These are phyloP conservation scores for Suhomyces bokatorum DNA, from an alignment of 1,139 yeast species.

Conservation along the genomic window DNA sequence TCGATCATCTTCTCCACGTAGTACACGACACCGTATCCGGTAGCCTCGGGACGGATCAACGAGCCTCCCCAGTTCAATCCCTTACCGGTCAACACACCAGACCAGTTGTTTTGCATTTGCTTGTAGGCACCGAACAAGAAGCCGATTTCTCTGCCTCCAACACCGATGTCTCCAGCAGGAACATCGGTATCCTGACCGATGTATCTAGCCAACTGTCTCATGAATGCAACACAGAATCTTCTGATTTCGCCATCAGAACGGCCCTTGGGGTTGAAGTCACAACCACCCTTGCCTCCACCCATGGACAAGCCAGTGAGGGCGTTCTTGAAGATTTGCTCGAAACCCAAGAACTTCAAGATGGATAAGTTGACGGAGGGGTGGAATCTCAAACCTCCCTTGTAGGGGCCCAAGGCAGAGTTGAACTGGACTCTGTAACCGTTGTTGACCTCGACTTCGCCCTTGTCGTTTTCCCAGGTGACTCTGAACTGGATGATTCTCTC, in stretches of 20 bases:
- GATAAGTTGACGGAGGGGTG: conserved; percentile 96
- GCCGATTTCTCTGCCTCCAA: conserved; percentile 91
- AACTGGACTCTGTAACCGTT: conserved; percentile 98
- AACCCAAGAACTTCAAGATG: conserved; percentile 92
- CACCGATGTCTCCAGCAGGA: conserved; percentile 97
- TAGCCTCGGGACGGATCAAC: conserved; percentile 97
- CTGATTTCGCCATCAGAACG: conserved; percentile 91
- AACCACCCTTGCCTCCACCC: conserved; percentile 99
- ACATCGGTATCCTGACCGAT: conserved; percentile 97
- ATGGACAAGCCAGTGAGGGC: conserved; percentile 95
- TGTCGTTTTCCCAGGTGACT: conserved; percentile 96
- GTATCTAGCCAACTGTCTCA: conserved; percentile 93
- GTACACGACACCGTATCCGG: conserved; percentile 97
- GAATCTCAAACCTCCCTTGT: conserved; percentile 98
- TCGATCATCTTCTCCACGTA: conserved; percentile 97
- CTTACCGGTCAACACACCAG: conserved; percentile 97
- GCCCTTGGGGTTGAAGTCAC: conserved; percentile 97
- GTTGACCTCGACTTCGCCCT: conserved; percentile 89
- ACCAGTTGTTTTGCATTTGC: conserved; percentile 87
- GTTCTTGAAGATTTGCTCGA: conserved; percentile 97
- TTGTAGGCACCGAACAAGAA: conserved; percentile 97
- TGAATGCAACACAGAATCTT: conserved; percentile 93
- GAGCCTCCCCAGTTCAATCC: conserved; percentile 99
- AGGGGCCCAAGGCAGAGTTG: conserved; percentile 98
- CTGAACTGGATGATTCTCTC: conserved; percentile 96